Percentiles rank a stretch among this genome's conserved stretches.
phyloP scores from a whole-genome alignment of 371 early-diverging fungal genomes.

The Zychaea mexicana region DNA sequence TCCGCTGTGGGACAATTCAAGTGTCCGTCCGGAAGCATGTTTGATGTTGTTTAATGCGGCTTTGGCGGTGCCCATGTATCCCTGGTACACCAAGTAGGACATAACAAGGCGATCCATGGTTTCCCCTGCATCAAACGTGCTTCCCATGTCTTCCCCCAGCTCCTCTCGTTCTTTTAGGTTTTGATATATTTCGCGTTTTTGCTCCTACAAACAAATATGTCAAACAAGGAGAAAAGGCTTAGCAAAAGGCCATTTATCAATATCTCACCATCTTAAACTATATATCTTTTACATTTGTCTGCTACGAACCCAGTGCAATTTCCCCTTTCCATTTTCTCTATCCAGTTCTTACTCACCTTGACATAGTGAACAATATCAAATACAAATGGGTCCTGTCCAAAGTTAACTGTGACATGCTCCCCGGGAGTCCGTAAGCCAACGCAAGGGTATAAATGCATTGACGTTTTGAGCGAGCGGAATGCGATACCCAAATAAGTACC shows the following conservation, averaged over 20 bases:
- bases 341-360: constrained; percentile 45
- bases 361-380: constrained; percentile 85
- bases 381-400: constrained; percentile 81
- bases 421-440: constrained; percentile 88
- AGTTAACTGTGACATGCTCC: constrained; percentile 85
- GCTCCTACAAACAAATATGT: background rate
- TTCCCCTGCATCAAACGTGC: background rate
- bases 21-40: constrained; percentile 8
- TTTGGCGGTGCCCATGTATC: constrained; percentile 72
- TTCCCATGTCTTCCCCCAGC: background rate
- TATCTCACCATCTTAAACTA: no score
- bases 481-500: constrained; percentile 76
- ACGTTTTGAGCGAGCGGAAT: constrained; percentile 33
- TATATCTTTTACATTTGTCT: no score
- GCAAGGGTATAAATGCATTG: constrained; percentile 69
- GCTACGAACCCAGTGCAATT: no score
- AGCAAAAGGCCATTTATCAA: no score
- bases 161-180: background rate
- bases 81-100: constrained; percentile 79
- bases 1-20: constrained; percentile 11
- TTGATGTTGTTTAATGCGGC: constrained; percentile 48
- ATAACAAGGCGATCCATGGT: constrained; percentile 65
- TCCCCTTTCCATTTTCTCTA: no score
- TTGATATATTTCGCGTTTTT: background rate
- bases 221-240: no score